phyloP scores from a whole-genome alignment of 202 grass and related monocot species.

The Carex sylvatica region DNA sequence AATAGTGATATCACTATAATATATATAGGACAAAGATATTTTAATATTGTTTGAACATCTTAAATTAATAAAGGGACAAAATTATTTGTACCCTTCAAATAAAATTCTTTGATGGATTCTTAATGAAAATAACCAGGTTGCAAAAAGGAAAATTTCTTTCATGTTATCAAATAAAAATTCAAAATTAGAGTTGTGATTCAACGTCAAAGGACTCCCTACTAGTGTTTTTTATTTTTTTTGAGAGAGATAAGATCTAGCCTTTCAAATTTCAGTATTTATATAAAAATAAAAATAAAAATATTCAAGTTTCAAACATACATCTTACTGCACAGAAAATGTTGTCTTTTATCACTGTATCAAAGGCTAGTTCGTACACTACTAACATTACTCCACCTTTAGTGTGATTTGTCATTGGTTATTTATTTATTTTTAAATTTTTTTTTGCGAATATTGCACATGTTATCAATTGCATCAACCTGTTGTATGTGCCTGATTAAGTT shows the following conservation, averaged over 20 bases:
- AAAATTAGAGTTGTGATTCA: no score
- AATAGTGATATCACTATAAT: background rate
- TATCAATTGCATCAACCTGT: background rate
- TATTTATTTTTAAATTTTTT: background rate
- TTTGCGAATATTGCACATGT: background rate
- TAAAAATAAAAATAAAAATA: no score
- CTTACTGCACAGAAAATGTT: no score
- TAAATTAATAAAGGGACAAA: background rate
- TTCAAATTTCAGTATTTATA: no score
- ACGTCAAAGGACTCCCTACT: background rate
- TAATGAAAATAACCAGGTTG: background rate
- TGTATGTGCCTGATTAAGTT: background rate
- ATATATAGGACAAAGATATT: background rate
- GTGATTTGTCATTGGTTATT: background rate
- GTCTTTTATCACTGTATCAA: no score
- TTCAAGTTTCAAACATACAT: no score
- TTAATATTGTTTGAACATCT: background rate
- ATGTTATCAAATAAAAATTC: background rate
- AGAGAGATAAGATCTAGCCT: no score
- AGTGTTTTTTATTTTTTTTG: background rate
- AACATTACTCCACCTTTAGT: background rate
- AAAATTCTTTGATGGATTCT: background rate
- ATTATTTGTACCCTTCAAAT: background rate
- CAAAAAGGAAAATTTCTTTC: background rate
- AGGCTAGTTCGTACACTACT: no score